Evolutionary conservation across 148 eudicot species (phyloP), one percentile per base, ranked within the genome.

Genomic region (Rhododendron henanense): DNA sequence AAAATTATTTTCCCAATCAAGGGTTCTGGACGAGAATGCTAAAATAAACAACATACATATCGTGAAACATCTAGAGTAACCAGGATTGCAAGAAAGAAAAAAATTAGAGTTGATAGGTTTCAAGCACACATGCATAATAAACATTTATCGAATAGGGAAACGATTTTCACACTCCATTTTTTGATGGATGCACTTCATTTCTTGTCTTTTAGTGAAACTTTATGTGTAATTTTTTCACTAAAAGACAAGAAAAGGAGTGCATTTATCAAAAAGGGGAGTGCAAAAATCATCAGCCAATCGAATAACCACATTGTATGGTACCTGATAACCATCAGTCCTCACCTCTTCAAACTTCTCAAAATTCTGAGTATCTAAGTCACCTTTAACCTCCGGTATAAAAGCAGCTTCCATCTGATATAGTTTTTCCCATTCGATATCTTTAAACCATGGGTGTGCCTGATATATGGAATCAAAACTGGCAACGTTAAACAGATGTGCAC

Each of bases 321-420:
- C 2, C 23, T 28, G 41, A 13, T 47, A 50, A 80, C 23, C n/a
- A 50, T 80, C 35, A 51, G n/a, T 57, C 19, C 35, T 28, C 73
- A 90, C 90, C 90, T 90, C 91, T 80, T 90, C 91, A 90, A 90
- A 88, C 87, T 88, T 88, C 82, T 88, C 90, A 74, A 90, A 90
- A 55, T 90, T 90, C 79, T 88, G 91, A 45, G 91, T 90, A 44
- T 89, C 91, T 48, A 89, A 80, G 21, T 89, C 91, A 47, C 85
- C 88, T n/a, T 87, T 87, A 85, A 89, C 91, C 79, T 90, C 90
- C n/a, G 91, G 91, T 50, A 86, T 86, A 79, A 88, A 90, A 25
- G 91, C 91, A 67, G 91, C 91, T 48, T 90, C 90, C 74, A 84
- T 86, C 13, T 90, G 88, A 82, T 90, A 90, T n/a, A 90, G 35